These are phyloP conservation scores for Oldenlandia corymbosa DNA, from an alignment of 257 asterid species.

Conservation along the genomic window DNA sequence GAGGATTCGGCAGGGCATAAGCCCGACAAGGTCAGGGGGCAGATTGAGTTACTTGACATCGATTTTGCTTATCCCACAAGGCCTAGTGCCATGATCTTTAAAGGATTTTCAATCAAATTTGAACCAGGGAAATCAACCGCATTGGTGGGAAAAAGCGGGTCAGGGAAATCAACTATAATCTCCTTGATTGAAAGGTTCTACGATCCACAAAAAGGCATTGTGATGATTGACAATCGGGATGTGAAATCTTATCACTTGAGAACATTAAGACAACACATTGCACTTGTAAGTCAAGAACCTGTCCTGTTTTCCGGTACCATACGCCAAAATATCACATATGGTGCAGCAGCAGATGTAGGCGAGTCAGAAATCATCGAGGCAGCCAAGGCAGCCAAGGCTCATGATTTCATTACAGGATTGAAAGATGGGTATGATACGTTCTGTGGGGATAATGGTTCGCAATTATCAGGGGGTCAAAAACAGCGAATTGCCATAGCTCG, in stretches of 20 bases:
- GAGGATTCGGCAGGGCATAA: slow-evolving; percentile 49
- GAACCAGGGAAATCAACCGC: slow-evolving; percentile 77
- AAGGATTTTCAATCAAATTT: slow-evolving; percentile 52
- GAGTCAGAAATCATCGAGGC: slow-evolving; percentile 68
- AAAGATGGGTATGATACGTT: slow-evolving; percentile 60
- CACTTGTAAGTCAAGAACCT: slow-evolving; percentile 84
- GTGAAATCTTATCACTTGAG: slow-evolving; percentile 51
- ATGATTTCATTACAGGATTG: slow-evolving; percentile 57
- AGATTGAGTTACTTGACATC: slow-evolving; percentile 42
- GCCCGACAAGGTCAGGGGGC: slow-evolving; percentile 46
- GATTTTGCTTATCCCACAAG: slow-evolving; percentile 74
- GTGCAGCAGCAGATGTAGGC: slow-evolving; percentile 34
- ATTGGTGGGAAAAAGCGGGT: slow-evolving; percentile 80
- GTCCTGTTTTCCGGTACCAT: slow-evolving; percentile 59
- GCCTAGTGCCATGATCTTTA: slow-evolving; percentile 44
- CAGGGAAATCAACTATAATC: slow-evolving; percentile 73
- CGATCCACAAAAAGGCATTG: slow-evolving; percentile 52
- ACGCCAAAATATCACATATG: slow-evolving; percentile 53
- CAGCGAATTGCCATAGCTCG: slow-evolving; percentile 81
- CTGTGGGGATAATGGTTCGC: slow-evolving; percentile 81
- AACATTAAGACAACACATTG: slow-evolving; percentile 55
- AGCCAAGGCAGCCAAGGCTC: slow-evolving; percentile 77
- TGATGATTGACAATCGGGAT: slow-evolving; percentile 64
- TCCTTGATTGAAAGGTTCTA: slow-evolving; percentile 68
- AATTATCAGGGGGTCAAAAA: slow-evolving; percentile 84